Percentiles rank a stretch among this genome's conserved stretches.
Evolutionary conservation across 75 land plant genomes (phyloP).

Genomic region (Selaginella moellendorffii): DNA sequence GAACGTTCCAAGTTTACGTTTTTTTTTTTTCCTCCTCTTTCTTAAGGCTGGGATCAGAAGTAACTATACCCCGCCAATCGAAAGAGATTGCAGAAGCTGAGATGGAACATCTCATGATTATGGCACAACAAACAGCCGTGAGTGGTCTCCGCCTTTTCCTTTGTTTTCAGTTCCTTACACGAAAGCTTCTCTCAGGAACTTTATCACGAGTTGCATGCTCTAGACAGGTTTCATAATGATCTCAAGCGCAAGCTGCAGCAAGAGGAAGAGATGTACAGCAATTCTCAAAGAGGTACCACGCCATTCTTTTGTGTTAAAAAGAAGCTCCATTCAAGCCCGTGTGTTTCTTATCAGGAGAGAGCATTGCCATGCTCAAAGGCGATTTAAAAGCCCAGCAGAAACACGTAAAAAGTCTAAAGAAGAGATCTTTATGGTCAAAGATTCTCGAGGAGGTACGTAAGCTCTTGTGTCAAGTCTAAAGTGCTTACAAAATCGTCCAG

Average conservation of each 20-base stretch:
- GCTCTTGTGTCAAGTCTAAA: no score
- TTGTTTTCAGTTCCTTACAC: no score
- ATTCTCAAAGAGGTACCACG: constrained; percentile 43
- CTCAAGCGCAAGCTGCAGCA: constrained; percentile 55
- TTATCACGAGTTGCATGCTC: constrained; percentile 82
- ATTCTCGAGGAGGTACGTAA: constrained; percentile 66
- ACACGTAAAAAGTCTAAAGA: constrained; percentile 66
- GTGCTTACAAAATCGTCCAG: no score
- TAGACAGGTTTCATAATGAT: constrained; percentile 81
- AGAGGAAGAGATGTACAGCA: constrained; percentile 45
- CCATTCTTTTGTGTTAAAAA: background rate
- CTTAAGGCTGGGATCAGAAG: constrained; percentile 50
- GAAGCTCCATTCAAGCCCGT: no score
- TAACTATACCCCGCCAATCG: constrained; percentile 23
- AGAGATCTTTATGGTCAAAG: constrained; percentile 83
- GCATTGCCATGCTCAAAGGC: constrained; percentile 36
- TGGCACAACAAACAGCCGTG: constrained; percentile 87
- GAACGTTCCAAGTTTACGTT: background rate
- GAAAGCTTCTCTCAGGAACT: no score
- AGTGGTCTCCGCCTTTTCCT: no score
- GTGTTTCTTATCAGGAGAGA: constrained; percentile 49
- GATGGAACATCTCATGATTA: constrained; percentile 47
- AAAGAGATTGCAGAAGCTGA: constrained; percentile 50
- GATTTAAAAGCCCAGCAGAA: constrained; percentile 72
- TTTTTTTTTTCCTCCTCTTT: background rate